Evolutionary conservation across 352 stramenopile species (phyloP), one percentile per base, ranked within the genome.

Genomic region (Pythium periplocum): DNA sequence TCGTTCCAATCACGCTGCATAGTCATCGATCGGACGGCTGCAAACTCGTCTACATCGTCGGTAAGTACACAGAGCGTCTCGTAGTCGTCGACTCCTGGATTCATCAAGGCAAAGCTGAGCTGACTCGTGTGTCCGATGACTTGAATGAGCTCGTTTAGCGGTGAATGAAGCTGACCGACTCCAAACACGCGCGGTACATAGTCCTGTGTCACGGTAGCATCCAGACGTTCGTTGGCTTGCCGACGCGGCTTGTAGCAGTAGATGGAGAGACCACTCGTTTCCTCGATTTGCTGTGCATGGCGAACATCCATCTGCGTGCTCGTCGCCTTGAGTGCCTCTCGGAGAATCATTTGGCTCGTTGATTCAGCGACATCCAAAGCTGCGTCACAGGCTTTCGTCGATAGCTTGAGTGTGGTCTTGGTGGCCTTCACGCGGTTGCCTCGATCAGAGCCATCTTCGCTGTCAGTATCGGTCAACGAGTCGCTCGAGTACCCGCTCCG

Each of bases 91-190:
- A 65, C 33, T 4, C 58, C 51, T 7, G 58, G 51, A 41, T 55
- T 60, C 31, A 65, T 36, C 34, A 65, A 39, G 3, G 52, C 39
- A 6, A 55, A 36, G 47, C 58, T 65, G 12, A 65, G 51, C 0
- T 30, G 7, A 47, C 58, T 65, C 34, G 42, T 54, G 42, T 55
- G 58, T 17, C 45, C 51, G 5, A 65, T 43, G 32, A 56, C 30
- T 4, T 57, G 17, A 12, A 65, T 51, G 46, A 65, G 32, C 31
- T 65, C 58, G 11, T 57, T 52, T 38, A 65, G 51, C 41, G 58
- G 47, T 35, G 52, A 34, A n/a, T 50, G 51, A 41, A 65, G 26
- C 36, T 59, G 51, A 17, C 42, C 11, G 11, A 60, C 26, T 6
- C 40, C 58, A 9, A 65, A 36, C 40, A 65, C 52, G 26, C 58